phyloP scores from a whole-genome alignment of 2,329 filamentous ascomycete species.

The Rhytidhysteron rufulum region DNA sequence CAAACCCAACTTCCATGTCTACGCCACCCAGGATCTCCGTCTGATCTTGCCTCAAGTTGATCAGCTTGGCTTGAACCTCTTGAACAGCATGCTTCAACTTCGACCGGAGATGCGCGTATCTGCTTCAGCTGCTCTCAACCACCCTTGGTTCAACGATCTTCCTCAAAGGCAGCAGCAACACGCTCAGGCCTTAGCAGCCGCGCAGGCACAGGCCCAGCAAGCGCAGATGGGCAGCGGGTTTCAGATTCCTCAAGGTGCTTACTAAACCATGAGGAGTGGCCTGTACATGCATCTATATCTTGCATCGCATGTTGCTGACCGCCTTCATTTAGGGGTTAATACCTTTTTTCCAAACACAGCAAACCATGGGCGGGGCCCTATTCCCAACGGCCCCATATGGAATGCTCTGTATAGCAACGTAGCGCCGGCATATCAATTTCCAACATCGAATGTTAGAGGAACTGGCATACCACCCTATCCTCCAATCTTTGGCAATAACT shows the following conservation, averaged over 20 bases:
- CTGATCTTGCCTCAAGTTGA: conserved; percentile 90
- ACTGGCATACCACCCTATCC: no score
- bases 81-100: conserved; percentile 88
- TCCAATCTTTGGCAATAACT: no score
- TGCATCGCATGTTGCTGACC: background rate
- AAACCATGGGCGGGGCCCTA: no score
- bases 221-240: conserved; percentile 34
- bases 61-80: conserved; percentile 75
- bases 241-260: conserved; percentile 36
- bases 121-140: conserved; percentile 78
- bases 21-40: conserved; percentile 84
- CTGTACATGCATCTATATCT: background rate
- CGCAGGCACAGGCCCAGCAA: conserved; percentile 33
- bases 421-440: no score
- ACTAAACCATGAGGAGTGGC: conserved; percentile 15
- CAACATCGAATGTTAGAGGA: no score
- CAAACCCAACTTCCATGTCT: conserved; percentile 91
- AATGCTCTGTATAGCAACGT: no score
- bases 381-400: no score
- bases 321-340: no score
- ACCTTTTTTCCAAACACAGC: no score
- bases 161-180: conserved; percentile 47
- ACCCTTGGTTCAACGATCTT: conserved; percentile 87
- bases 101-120: conserved; percentile 88
- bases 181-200: conserved; percentile 26